Base-by-base conservation (phyloP, 768 basidiomycete genomes). In the Tricholoma furcatifolium region DNA sequence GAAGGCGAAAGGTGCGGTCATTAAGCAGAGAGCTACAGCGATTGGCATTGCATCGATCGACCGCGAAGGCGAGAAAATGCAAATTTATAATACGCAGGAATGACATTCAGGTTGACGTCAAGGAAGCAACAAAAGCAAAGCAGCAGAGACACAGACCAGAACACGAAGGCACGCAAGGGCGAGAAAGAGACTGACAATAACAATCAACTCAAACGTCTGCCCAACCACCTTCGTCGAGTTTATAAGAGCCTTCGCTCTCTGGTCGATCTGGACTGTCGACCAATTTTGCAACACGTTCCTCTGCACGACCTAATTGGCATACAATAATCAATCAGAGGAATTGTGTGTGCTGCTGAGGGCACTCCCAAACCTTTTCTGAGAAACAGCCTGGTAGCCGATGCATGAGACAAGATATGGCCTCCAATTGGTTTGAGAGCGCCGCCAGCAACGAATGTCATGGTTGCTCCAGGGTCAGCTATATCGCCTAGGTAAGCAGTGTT, bases 401-500 rank as follows among this genome's bases (percentile, higher is more conserved):
- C 90, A 64, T 85, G 91, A 0, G 91, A 93, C 39, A 93, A 72
- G 56, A 93, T 92, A 62, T 93, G 91, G 0, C 91, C 91, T 35
- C 91, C 91, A 41, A 95, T 90, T 15, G 93, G 92, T 70, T 96
- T 96, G 35, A 94, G 77, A 17, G 90, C 91, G 31, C 93, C 91
- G 36, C 93, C 94, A 21, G 93, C 94, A 38, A 95, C 94, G 63
- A 98, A 98, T 45, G 91, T 91, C 86, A 91, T 91, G 2, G 89
- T 92, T 44, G 93, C 94, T 44, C 95, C 95, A 18, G 95, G 95
- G 66, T 98, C 95, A 54, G 94, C 91, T 91, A 63, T 43, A 39
- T 7, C 42, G 18, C 20, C 23, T 24, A 17, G 46, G 47, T 21
- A 24, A 20, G 21, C 10, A 39, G 15, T 36, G 18, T 43, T 11